A percentile compares a stretch with the other conserved stretches of the same genome.
Evolutionary conservation across 257 asterid genomes (phyloP).

Genomic region (Cordia subcordata): DNA sequence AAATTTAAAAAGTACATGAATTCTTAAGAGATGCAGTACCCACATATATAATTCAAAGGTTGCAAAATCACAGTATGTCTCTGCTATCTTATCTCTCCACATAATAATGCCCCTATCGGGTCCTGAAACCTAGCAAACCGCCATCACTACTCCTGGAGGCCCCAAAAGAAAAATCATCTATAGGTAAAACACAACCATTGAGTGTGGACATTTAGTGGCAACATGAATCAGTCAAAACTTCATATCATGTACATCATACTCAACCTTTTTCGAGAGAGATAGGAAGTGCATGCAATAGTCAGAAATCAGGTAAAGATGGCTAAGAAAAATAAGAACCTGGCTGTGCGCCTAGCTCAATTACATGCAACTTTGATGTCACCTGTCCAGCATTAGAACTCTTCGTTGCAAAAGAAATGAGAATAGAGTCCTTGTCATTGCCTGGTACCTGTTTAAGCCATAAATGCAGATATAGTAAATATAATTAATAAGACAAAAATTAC

Average conservation of each 20-base stretch:
- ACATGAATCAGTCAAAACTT: no score
- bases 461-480: conserved; percentile 12
- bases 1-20: no score
- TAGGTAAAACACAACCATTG: background rate
- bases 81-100: no score
- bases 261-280: no score
- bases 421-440: conserved; percentile 91
- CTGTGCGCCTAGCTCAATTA: conserved; percentile 97
- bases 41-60: no score
- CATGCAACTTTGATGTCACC: conserved; percentile 79
- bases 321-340: conserved; percentile 49
- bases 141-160: no score
- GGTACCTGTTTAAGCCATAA: conserved; percentile 47
- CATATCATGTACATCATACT: no score
- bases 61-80: no score
- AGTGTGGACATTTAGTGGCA: background rate
- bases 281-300: background rate
- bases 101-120: no score
- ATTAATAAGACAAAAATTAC: background rate
- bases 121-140: no score
- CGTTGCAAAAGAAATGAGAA: conserved; percentile 88
- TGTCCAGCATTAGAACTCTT: conserved; percentile 86
- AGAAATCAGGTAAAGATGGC: background rate
- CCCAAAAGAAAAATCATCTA: no score
- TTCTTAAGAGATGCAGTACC: no score